phyloP scores from a whole-genome alignment of 257 asterid genomes.

The Nyctanthes arbortristis region DNA sequence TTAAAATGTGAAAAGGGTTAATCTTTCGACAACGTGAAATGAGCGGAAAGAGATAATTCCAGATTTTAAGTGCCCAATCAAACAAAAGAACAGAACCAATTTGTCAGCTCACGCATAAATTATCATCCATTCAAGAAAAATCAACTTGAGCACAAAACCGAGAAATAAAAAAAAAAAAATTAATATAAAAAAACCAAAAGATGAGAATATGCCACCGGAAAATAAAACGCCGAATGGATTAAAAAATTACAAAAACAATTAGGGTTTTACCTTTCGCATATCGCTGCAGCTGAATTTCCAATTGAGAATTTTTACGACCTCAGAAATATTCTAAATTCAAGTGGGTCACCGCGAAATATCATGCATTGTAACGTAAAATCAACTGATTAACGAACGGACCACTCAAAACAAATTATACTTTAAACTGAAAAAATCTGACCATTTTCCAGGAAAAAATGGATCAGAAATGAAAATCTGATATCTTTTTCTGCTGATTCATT shows the following conservation, averaged over 20 bases:
- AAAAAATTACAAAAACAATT: neutral
- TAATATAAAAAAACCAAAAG: neutral
- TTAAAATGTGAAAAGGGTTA: constrained; percentile 12
- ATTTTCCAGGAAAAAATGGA: constrained; percentile 21
- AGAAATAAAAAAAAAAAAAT: neutral
- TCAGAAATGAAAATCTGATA: constrained; percentile 9
- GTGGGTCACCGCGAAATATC: constrained; percentile 19
- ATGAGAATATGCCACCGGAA: neutral
- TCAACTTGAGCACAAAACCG: constrained; percentile 20
- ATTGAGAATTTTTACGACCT: constrained; percentile 17
- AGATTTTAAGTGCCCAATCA: constrained; percentile 17
- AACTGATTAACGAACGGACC: constrained; percentile 10
- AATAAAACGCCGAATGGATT: neutral
- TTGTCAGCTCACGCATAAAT: constrained; percentile 17
- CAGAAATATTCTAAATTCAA: constrained; percentile 20
- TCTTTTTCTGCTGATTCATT: neutral
- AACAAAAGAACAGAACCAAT: constrained; percentile 1
- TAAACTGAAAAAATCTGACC: constrained; percentile 9
- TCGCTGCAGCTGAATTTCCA: constrained; percentile 24
- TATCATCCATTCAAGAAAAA: constrained; percentile 9
- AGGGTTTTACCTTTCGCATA: constrained; percentile 49
- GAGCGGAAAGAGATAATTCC: neutral
- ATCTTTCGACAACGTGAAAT: neutral
- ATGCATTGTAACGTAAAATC: constrained; percentile 29
- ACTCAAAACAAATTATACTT: constrained; percentile 5